These are phyloP conservation scores for Astrothelium subdiscretum DNA, from an alignment of 495 filamentous ascomycete genomes.

Conservation along the genomic window DNA sequence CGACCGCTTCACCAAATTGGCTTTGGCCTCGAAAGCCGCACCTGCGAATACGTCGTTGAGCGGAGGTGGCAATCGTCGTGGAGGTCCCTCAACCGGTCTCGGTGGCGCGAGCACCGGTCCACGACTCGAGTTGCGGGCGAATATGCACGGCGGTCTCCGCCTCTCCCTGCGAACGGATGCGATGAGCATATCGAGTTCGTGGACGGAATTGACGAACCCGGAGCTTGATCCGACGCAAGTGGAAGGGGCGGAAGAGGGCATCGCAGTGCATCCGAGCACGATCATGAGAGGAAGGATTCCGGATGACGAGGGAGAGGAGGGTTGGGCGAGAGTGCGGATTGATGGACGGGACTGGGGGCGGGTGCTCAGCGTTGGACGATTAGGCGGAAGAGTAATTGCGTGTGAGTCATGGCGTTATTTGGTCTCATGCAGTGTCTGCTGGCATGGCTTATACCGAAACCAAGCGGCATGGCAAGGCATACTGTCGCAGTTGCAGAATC, in stretches of 20 bases:
- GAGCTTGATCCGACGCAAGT: constrained; percentile 65
- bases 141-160: constrained; percentile 77
- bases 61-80: constrained; percentile 10
- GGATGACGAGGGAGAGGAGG: constrained; percentile 41
- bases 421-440: constrained; percentile 18
- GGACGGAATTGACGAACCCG: constrained; percentile 74
- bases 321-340: constrained; percentile 76
- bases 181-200: constrained; percentile 67
- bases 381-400: constrained; percentile 84
- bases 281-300: constrained; percentile 42
- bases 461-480: neutral
- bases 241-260: constrained; percentile 46
- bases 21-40: constrained; percentile 26
- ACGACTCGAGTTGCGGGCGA: constrained; percentile 71
- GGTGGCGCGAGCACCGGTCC: constrained; percentile 30
- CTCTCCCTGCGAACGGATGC: constrained; percentile 67
- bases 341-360: constrained; percentile 87
- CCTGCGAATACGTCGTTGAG: neutral
- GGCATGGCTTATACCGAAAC: neutral
- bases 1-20: constrained; percentile 84
- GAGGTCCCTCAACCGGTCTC: constrained; percentile 9
- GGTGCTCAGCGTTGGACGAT: constrained; percentile 75
- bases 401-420: constrained; percentile 35
- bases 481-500: neutral
- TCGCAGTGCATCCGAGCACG: constrained; percentile 62